Evolutionary conservation across 1,139 yeast species (phyloP).

Genomic region (Spathaspora sp.): DNA sequence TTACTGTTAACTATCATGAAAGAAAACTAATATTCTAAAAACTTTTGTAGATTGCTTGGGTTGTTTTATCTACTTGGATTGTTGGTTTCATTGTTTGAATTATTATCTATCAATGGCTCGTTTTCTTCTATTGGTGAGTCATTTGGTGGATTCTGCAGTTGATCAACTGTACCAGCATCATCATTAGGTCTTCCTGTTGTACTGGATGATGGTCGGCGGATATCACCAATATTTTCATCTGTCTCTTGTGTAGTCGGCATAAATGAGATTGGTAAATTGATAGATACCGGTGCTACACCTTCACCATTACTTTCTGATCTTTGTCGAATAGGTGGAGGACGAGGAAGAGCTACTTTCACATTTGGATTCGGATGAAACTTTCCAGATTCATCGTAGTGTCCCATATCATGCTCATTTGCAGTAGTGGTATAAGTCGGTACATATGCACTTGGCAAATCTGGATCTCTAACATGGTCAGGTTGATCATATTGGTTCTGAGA

Average conservation of each 20-base stretch:
- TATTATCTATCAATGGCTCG: neutral
- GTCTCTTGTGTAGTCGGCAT: neutral
- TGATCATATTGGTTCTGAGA: conserved; percentile 60
- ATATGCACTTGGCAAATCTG: conserved; percentile 33
- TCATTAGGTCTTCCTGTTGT: neutral
- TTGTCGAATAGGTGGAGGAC: conserved; percentile 19
- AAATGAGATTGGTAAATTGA: neutral
- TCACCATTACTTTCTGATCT: conserved; percentile 10
- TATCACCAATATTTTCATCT: neutral
- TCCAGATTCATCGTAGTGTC: conserved; percentile 74
- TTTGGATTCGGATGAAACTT: conserved; percentile 41
- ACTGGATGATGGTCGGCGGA: neutral
- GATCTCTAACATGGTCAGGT: conserved; percentile 28
- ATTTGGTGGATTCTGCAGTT: neutral
- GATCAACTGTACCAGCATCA: neutral
- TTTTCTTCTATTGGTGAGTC: neutral
- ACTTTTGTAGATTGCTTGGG: neutral
- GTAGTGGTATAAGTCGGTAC: conserved; percentile 68
- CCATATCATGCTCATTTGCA: conserved; percentile 70
- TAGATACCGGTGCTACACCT: neutral
- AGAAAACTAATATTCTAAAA: neutral
- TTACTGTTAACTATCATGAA: neutral
- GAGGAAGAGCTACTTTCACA: conserved; percentile 17
- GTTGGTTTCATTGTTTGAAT: neutral
- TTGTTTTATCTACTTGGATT: neutral